Evolutionary conservation across 768 basidiomycete genomes (phyloP).

Genomic region (Porphyrellus cyaneotinctus): DNA sequence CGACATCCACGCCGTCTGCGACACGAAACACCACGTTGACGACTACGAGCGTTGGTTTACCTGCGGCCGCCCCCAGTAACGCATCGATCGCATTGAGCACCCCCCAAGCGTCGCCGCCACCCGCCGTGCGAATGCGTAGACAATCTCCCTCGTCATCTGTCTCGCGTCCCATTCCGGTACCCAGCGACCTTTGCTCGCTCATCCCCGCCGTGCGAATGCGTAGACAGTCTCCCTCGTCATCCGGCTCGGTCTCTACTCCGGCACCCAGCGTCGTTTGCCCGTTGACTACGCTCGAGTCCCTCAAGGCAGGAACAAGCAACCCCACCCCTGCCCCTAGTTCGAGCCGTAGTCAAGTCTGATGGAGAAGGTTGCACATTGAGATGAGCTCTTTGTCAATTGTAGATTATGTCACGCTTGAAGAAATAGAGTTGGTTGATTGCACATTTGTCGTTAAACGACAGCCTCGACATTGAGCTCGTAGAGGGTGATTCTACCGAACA

Average conservation of each 20-base stretch:
- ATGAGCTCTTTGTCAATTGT: conserved; percentile 7
- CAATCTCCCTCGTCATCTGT: conserved; percentile 1
- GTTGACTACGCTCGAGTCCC: not conserved
- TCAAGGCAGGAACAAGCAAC: not conserved
- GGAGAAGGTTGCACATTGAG: not conserved
- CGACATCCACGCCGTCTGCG: not conserved
- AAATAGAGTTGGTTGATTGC: conserved; percentile 28
- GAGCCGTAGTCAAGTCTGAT: not conserved
- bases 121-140: conserved; percentile 7
- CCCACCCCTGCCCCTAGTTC: not conserved
- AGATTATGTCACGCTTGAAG: conserved; percentile 11
- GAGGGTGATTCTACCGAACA: conserved; percentile 75
- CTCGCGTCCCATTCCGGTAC: not conserved
- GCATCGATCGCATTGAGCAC: not conserved
- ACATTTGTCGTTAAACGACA: conserved; percentile 1
- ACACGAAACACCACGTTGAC: not conserved
- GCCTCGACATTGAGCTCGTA: conserved; percentile 54
- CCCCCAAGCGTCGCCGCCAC: not conserved
- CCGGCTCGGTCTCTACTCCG: not conserved
- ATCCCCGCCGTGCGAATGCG: not conserved
- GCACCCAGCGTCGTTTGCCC: not conserved
- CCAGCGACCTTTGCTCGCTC: not conserved
- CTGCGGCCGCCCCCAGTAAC: not conserved
- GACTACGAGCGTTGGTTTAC: not conserved
- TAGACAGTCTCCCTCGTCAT: conserved; percentile 8